Conservation (phyloP, 768 basidiomycete species). For the Mycena belliarum region DNA sequence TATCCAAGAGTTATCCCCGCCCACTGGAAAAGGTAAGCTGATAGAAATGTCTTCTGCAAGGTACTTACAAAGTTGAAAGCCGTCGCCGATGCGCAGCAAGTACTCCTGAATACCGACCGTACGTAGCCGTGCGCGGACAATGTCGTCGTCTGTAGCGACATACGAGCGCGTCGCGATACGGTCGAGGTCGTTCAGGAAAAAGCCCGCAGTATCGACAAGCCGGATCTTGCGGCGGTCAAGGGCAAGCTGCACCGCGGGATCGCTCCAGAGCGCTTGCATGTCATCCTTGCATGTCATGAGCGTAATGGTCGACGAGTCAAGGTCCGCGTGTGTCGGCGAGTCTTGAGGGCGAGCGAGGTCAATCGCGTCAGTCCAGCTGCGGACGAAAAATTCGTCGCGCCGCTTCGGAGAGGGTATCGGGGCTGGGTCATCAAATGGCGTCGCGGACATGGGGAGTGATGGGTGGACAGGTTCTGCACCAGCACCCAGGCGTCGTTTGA, state of each 20-base stretch:
- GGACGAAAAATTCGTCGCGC: conserved; percentile 50
- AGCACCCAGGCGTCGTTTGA: conserved; percentile 61
- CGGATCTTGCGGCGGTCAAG: conserved; percentile 48
- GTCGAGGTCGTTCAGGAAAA: conserved; percentile 70
- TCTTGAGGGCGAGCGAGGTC: conserved; percentile 17
- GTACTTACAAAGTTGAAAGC: conserved; percentile 16
- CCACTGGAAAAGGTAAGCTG: conserved; percentile 17
- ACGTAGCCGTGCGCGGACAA: conserved; percentile 68
- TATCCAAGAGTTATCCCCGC: conserved; percentile 44
- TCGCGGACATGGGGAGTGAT: conserved; percentile 40
- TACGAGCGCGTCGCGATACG: conserved; percentile 65
- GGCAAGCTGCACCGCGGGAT: conserved; percentile 50
- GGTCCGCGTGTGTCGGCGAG: conserved; percentile 21
- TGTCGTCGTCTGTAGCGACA: conserved; percentile 69
- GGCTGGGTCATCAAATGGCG: conserved; percentile 44
- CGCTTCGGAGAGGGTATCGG: conserved; percentile 27
- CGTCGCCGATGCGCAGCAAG: conserved; percentile 22
- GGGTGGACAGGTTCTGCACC: conserved; percentile 39
- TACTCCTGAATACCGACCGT: conserved; percentile 76
- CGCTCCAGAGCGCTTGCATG: conserved; percentile 63
- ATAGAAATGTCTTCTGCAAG: no score
- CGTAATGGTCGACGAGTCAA: conserved; percentile 48
- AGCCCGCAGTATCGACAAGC: conserved; percentile 65
- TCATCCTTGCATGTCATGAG: conserved; percentile 65
- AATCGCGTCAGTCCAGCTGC: conserved; percentile 53